Conservation (phyloP, 305 asterid species). For the Rubia tinctorum region DNA sequence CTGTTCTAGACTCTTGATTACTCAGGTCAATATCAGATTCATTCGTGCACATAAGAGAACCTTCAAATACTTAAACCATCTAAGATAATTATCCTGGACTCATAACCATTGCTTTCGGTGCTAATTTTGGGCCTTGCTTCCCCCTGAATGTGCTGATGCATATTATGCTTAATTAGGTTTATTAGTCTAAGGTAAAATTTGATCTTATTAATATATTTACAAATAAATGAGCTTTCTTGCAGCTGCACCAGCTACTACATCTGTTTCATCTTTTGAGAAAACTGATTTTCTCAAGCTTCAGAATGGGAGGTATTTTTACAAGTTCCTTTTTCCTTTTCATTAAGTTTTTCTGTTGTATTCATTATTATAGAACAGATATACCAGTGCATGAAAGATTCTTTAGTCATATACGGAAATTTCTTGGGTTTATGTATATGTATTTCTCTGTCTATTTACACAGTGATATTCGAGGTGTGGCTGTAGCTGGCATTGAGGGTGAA, state of each 20-base stretch:
- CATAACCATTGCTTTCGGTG: neutral
- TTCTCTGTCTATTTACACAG: conserved; percentile 32
- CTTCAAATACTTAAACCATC: conserved; percentile 23
- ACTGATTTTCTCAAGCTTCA: conserved; percentile 91
- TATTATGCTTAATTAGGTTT: neutral
- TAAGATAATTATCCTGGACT: neutral
- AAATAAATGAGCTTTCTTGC: conserved; percentile 38
- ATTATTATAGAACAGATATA: neutral
- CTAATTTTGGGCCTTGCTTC: neutral
- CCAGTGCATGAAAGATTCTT: neutral
- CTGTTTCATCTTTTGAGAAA: conserved; percentile 54
- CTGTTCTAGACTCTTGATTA: conserved; percentile 89
- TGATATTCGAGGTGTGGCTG: conserved; percentile 98
- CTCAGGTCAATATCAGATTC: conserved; percentile 74
- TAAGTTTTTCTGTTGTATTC: neutral
- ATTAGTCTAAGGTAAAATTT: neutral
- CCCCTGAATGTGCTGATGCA: neutral
- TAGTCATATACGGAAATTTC: neutral
- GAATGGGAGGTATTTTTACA: conserved; percentile 76
- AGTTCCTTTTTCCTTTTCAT: neutral
- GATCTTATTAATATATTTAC: conserved; percentile 13
- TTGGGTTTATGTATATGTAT: neutral
- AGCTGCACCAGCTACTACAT: conserved; percentile 64
- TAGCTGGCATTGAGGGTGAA: conserved; percentile 95
- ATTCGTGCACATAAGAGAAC: conserved; percentile 30